These are phyloP conservation scores for Garcia nutans DNA, from an alignment of 345 rosid genomes.

Conservation along the genomic window DNA sequence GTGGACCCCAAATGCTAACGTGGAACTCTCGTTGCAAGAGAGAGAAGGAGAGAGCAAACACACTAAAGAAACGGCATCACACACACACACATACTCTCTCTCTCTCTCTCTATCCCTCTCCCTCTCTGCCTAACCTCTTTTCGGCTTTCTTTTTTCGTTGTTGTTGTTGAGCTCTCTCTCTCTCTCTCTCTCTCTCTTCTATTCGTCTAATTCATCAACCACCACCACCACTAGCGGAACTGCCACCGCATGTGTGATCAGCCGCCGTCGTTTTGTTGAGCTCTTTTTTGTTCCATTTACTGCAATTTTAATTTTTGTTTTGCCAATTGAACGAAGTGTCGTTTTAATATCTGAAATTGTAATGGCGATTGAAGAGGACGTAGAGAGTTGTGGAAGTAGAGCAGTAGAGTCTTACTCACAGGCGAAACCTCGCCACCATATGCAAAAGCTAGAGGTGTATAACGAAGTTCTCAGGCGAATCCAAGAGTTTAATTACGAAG, in stretches of 20 bases:
- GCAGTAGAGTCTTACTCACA: conserved; percentile 53
- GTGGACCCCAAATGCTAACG: background rate
- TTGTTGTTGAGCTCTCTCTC: conserved; percentile 1
- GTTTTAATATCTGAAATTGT: background rate
- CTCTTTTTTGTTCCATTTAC: background rate
- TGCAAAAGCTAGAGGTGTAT: conserved; percentile 86
- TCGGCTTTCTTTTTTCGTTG: background rate
- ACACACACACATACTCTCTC: background rate
- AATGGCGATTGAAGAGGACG: conserved; percentile 88
- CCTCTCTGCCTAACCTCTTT: background rate
- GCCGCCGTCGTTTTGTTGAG: background rate
- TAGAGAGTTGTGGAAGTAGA: conserved; percentile 90
- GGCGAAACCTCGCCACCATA: conserved; percentile 59
- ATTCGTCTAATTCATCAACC: background rate
- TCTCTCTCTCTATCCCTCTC: too few species aligned
- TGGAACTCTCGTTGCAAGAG: background rate
- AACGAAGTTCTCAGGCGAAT: conserved; percentile 72
- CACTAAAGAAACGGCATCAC: background rate
- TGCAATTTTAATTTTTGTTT: background rate
- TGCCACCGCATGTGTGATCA: conserved; percentile 6
- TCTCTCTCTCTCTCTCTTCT: background rate
- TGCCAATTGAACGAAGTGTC: background rate
- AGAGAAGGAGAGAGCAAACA: background rate
- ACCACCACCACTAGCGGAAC: background rate
- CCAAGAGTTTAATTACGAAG: conserved; percentile 67